phyloP scores from a whole-genome alignment of 2,329 filamentous ascomycete genomes.

The Trichoderma hamatum region DNA sequence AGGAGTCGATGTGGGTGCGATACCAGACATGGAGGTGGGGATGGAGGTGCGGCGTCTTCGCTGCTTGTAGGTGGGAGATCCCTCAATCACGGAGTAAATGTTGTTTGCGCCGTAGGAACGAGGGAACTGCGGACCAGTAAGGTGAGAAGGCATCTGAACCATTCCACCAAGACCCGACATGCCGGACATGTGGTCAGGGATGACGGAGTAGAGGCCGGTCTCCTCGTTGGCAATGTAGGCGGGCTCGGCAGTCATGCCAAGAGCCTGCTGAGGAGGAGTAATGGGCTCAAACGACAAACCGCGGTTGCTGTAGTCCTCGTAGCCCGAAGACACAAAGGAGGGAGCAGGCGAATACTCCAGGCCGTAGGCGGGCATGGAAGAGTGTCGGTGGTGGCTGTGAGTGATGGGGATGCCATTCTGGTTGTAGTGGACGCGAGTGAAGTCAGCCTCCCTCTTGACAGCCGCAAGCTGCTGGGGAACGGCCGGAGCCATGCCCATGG shows the following conservation, averaged over 20 bases:
- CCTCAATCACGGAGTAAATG: constrained; percentile 94
- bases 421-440: constrained; percentile 81
- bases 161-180: constrained; percentile 81
- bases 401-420: constrained; percentile 85
- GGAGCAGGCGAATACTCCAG: constrained; percentile 98
- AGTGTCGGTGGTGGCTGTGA: constrained; percentile 86
- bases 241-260: constrained; percentile 81
- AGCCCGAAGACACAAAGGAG: constrained; percentile 97
- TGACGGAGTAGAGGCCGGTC: constrained; percentile 91
- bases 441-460: constrained; percentile 89
- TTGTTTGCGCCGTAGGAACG: constrained; percentile 73
- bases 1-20: constrained; percentile 65
- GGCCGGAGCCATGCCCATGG: constrained; percentile 69
- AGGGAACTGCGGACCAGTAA: constrained; percentile 78
- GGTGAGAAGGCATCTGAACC: constrained; percentile 85
- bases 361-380: constrained; percentile 94
- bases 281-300: constrained; percentile 96
- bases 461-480: constrained; percentile 67
- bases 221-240: constrained; percentile 99
- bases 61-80: constrained; percentile 98
- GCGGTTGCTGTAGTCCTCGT: constrained; percentile 96
- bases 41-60: constrained; percentile 91
- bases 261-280: constrained; percentile 88
- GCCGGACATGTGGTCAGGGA: constrained; percentile 78
- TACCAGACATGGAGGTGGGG: constrained; percentile 72